A percentile compares a stretch with the other conserved stretches of the same genome.
Conservation (phyloP, 2,329 filamentous ascomycete genomes). For the Chaetothyriales sp. region DNA sequence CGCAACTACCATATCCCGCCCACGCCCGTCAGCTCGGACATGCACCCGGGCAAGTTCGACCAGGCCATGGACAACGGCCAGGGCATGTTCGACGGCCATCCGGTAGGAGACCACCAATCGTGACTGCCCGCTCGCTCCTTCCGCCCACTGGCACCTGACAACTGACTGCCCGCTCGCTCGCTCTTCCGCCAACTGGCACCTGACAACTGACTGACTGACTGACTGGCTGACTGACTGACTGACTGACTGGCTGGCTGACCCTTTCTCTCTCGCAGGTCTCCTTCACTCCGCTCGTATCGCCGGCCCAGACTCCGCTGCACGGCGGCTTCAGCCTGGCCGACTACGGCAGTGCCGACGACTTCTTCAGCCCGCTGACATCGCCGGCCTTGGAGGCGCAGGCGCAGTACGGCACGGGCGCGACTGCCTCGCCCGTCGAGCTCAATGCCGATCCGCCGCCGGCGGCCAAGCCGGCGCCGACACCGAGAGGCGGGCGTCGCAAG, state of each 20-base stretch:
- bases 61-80: constrained; percentile 26
- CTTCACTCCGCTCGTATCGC: constrained; percentile 37
- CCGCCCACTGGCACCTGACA: too few species aligned
- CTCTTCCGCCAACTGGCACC: too few species aligned
- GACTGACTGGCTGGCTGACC: too few species aligned
- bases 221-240: too few species aligned
- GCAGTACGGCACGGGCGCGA: constrained; percentile 26
- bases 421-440: constrained; percentile 29
- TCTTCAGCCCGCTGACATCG: constrained; percentile 38
- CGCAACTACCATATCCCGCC: constrained; percentile 25
- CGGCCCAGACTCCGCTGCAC: constrained; percentile 38
- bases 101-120: constrained; percentile 17
- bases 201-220: too few species aligned
- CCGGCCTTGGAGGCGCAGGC: constrained; percentile 37
- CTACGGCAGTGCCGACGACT: constrained; percentile 35
- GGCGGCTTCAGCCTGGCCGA: constrained; percentile 34
- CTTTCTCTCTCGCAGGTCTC: constrained; percentile 27
- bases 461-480: constrained; percentile 24
- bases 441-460: constrained; percentile 21
- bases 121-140: neutral
- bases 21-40: constrained; percentile 36
- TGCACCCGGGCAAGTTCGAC: constrained; percentile 31
- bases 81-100: constrained; percentile 33
- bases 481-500: constrained; percentile 28
- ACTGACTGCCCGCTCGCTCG: too few species aligned